phyloP scores from a whole-genome alignment of 345 rosid species.

The Cardiospermum halicacabum region DNA sequence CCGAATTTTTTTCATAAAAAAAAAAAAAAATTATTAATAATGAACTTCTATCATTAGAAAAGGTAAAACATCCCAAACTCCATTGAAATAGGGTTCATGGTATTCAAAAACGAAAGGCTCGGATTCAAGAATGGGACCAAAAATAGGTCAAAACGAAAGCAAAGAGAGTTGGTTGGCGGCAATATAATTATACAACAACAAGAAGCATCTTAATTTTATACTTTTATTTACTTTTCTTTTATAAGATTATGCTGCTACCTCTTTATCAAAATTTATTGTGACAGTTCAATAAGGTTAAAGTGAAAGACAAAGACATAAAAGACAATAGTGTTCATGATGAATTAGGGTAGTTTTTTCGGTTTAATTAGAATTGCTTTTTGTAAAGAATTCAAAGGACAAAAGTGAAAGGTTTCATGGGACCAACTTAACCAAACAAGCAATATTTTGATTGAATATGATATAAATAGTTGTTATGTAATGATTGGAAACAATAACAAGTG shows the following conservation, averaged over 20 bases:
- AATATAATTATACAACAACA: no score
- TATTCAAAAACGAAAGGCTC: background rate
- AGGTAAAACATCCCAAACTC: no score
- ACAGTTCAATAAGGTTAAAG: background rate
- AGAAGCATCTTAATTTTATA: slow-evolving; percentile 9
- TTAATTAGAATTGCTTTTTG: background rate
- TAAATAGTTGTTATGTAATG: no score
- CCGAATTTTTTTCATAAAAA: no score
- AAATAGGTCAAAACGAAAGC: background rate
- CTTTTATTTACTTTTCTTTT: background rate
- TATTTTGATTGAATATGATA: no score
- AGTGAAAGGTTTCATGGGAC: slow-evolving; percentile 3
- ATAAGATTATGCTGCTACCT: background rate
- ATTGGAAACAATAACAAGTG: background rate
- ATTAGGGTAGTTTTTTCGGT: background rate
- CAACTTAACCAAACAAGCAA: no score
- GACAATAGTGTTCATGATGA: background rate
- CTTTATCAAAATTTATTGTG: background rate
- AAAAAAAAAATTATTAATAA: no score
- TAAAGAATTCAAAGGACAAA: slow-evolving; percentile 8
- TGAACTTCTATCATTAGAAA: no score
- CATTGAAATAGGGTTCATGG: no score
- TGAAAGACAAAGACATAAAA: background rate
- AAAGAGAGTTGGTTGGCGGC: background rate
- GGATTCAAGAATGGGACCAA: slow-evolving; percentile 7